Conservation (phyloP, 345 rosid genomes). For the Hevea brasiliensis region DNA sequence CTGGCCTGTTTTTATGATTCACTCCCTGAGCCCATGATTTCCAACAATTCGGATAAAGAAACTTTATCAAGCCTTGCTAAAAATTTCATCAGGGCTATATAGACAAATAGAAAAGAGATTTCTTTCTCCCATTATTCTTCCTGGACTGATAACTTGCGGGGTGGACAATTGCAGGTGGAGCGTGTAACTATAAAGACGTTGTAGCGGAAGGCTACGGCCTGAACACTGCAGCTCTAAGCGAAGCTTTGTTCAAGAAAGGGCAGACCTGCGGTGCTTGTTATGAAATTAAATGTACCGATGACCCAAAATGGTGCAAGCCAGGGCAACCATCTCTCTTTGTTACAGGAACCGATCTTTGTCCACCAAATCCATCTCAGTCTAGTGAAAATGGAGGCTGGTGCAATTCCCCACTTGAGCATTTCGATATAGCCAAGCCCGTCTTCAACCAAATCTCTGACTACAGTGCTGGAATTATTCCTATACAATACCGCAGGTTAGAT, state of each 20-base stretch:
- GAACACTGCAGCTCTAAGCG: conserved; percentile 52
- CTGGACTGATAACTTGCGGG: background rate
- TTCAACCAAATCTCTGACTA: conserved; percentile 53
- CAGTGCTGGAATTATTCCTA: conserved; percentile 57
- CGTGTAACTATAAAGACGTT: conserved; percentile 52
- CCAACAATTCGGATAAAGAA: too few relatives aligned
- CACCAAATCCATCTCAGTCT: conserved; percentile 54
- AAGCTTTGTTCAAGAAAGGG: conserved; percentile 45
- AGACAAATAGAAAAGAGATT: too few relatives aligned
- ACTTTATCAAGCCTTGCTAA: too few relatives aligned
- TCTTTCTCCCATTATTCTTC: too few relatives aligned
- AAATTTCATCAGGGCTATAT: too few relatives aligned
- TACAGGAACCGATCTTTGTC: conserved; percentile 82
- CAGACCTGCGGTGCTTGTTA: conserved; percentile 53
- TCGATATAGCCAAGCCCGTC: conserved; percentile 67
- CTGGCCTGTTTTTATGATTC: too few relatives aligned
- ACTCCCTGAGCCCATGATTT: too few relatives aligned
- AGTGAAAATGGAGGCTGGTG: conserved; percentile 77
- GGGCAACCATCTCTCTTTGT: conserved; percentile 53
- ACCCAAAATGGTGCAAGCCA: conserved; percentile 52
- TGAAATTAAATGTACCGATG: conserved; percentile 41
- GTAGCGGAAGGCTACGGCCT: conserved; percentile 41
- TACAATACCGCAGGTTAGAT: conserved; percentile 65
- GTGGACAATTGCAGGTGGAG: conserved; percentile 41
- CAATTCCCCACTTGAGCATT: conserved; percentile 65